A percentile compares a stretch with the other conserved stretches of the same genome.
phyloP scores from a whole-genome alignment of 805 yeast genomes.

The Saturnispora hagleri region DNA sequence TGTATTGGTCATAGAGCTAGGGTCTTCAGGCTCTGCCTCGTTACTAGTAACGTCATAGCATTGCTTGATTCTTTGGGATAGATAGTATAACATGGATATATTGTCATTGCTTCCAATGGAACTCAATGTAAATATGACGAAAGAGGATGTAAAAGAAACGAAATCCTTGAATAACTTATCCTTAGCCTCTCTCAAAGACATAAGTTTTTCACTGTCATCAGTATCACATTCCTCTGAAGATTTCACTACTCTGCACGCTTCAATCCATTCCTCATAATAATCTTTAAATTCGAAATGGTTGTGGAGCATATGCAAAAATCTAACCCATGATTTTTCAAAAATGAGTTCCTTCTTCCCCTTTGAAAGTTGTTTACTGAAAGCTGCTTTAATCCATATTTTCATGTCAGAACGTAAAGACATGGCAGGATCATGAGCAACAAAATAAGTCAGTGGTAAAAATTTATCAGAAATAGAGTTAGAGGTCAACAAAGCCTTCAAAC shows the following conservation, averaged over 20 bases:
- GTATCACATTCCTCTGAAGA: conserved; percentile 11
- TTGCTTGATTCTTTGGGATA: conserved; percentile 73
- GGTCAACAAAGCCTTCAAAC: conserved; percentile 43
- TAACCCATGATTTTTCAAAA: conserved; percentile 58
- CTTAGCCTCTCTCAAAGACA: conserved; percentile 26
- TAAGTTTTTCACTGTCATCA: conserved; percentile 1
- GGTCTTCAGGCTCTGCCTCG: conserved; percentile 21
- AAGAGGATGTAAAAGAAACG: conserved; percentile 46
- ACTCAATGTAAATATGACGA: conserved; percentile 50
- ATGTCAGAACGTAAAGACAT: conserved; percentile 38
- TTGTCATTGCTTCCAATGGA: conserved; percentile 56
- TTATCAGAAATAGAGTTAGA: conserved; percentile 49
- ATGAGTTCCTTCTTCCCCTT: conserved; percentile 32
- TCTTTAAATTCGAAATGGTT: conserved; percentile 62
- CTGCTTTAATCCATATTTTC: conserved; percentile 64
- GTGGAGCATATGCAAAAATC: conserved; percentile 61
- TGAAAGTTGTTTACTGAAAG: conserved; percentile 31
- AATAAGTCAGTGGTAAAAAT: conserved; percentile 59
- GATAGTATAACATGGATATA: conserved; percentile 61
- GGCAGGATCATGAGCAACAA: conserved; percentile 71
- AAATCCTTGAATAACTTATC: conserved; percentile 17
- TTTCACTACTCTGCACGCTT: conserved; percentile 4
- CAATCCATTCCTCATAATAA: conserved; percentile 22
- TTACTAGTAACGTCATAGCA: conserved; percentile 49
- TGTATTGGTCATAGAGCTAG: conserved; percentile 11